Percentiles rank a stretch among this genome's conserved stretches.
Evolutionary conservation across 1,139 yeast species (phyloP).

Genomic region (Eremothecium sinecaudum): DNA sequence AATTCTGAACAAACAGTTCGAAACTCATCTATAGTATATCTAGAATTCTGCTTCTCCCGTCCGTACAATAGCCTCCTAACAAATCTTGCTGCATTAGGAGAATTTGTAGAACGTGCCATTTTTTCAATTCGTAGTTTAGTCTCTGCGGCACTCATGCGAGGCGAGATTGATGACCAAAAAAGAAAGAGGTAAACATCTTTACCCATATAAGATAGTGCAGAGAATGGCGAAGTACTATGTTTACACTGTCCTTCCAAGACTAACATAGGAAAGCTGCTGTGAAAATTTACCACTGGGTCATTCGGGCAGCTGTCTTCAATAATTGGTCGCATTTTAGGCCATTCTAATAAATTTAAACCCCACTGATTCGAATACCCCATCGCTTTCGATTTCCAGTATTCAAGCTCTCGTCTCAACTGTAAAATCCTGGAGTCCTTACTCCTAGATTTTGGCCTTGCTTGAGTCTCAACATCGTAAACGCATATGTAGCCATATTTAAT

Average conservation of each 20-base stretch:
- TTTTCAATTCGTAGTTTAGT: slow-evolving; percentile 1
- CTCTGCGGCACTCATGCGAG: slow-evolving; percentile 1
- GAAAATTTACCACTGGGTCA: slow-evolving; percentile 3
- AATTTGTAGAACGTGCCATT: background rate
- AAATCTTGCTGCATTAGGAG: background rate
- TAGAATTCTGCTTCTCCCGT: background rate
- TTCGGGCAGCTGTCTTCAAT: background rate
- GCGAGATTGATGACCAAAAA: slow-evolving; percentile 4
- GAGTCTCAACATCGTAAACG: slow-evolving; percentile 28
- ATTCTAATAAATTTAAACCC: background rate
- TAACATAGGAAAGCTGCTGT: background rate
- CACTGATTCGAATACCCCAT: slow-evolving; percentile 6
- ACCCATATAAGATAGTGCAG: slow-evolving; percentile 1
- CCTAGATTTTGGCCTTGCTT: slow-evolving; percentile 26
- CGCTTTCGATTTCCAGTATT: slow-evolving; percentile 26
- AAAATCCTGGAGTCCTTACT: slow-evolving; percentile 26
- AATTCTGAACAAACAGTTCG: slow-evolving; percentile 4
- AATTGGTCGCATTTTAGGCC: background rate
- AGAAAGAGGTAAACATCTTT: slow-evolving; percentile 3
- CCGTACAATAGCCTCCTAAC: background rate
- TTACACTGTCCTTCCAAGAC: slow-evolving; percentile 3
- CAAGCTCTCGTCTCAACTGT: slow-evolving; percentile 26
- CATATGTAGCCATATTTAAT: slow-evolving; percentile 21
- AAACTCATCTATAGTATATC: slow-evolving; percentile 3
- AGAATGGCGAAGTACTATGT: slow-evolving; percentile 1